A percentile compares a stretch with the other conserved stretches of the same genome.
Conservation (phyloP, 2,329 filamentous ascomycete species). For the Calonectria leucothoes region DNA sequence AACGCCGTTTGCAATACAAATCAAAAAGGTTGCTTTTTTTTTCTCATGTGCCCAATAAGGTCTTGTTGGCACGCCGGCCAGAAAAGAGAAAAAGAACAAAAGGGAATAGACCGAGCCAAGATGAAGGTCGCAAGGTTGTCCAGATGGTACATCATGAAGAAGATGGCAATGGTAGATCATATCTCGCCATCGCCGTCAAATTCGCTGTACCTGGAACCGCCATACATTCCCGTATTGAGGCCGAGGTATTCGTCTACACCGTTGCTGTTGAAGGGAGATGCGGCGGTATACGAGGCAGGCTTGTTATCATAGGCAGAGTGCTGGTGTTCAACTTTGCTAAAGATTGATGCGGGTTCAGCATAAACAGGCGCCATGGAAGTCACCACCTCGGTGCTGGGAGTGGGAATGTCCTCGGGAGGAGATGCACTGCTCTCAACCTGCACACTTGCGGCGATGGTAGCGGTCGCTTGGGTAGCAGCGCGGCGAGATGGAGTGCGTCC, state of each 20-base stretch:
- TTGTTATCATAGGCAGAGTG: constrained; percentile 8
- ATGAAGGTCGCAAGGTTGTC: background rate
- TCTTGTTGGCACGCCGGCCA: constrained; percentile 10
- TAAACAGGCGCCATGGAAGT: background rate
- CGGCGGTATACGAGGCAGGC: background rate
- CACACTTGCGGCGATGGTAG: constrained; percentile 47
- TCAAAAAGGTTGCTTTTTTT: background rate
- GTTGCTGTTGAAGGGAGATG: constrained; percentile 15
- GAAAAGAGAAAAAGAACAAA: background rate
- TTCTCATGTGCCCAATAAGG: background rate
- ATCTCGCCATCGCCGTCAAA: constrained; percentile 51
- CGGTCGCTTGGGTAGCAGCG: constrained; percentile 47
- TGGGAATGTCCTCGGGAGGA: constrained; percentile 32
- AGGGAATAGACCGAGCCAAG: background rate
- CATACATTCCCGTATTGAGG: background rate
- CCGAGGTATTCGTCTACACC: constrained; percentile 18
- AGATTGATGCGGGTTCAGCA: constrained; percentile 24
- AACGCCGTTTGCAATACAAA: constrained; percentile 16
- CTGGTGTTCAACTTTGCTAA: constrained; percentile 37
- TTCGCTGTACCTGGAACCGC: constrained; percentile 28
- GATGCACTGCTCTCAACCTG: constrained; percentile 46
- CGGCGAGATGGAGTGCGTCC: constrained; percentile 44
- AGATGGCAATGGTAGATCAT: constrained; percentile 31
- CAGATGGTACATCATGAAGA: background rate
- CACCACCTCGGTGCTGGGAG: background rate